Conservation (phyloP, 2,329 filamentous ascomycete genomes). For the Verticillium isaacii region DNA sequence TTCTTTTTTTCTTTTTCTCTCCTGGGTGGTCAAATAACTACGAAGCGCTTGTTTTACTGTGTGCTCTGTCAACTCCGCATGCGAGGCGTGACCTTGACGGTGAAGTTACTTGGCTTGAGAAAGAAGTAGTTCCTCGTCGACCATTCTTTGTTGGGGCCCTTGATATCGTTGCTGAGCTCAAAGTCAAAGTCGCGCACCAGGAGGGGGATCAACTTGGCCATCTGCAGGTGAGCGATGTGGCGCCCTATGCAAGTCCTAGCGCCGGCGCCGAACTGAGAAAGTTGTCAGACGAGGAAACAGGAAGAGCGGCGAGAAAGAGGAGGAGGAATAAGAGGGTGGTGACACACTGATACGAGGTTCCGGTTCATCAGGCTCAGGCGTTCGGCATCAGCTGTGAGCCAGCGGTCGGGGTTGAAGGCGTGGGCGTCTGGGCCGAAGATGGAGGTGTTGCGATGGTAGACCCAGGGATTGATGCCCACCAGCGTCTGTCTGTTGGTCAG, state of each 20-base stretch:
- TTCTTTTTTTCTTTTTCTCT: not conserved
- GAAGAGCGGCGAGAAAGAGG: not conserved
- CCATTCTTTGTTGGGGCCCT: not conserved
- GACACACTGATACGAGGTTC: constrained; percentile 4
- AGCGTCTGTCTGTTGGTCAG: constrained; percentile 21
- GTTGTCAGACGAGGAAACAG: not conserved
- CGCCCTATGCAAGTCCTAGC: constrained; percentile 42
- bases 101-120: not conserved
- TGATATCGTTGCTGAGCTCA: constrained; percentile 10
- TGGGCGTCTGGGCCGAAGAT: constrained; percentile 41
- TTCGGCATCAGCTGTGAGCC: constrained; percentile 29
- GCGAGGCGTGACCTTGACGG: not conserved
- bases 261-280: constrained; percentile 43
- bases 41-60: not conserved
- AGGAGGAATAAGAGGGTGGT: not conserved
- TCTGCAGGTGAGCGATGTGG: constrained; percentile 32
- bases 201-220: constrained; percentile 35
- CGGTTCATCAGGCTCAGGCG: constrained; percentile 10
- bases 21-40: not conserved
- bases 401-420: constrained; percentile 41
- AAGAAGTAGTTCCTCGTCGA: constrained; percentile 1
- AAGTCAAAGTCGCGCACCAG: constrained; percentile 28
- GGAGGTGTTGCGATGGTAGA: constrained; percentile 28
- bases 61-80: not conserved
- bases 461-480: constrained; percentile 34